Base-by-base conservation (phyloP, 176 grass and related monocot genomes). In the Musa acuminata region DNA sequence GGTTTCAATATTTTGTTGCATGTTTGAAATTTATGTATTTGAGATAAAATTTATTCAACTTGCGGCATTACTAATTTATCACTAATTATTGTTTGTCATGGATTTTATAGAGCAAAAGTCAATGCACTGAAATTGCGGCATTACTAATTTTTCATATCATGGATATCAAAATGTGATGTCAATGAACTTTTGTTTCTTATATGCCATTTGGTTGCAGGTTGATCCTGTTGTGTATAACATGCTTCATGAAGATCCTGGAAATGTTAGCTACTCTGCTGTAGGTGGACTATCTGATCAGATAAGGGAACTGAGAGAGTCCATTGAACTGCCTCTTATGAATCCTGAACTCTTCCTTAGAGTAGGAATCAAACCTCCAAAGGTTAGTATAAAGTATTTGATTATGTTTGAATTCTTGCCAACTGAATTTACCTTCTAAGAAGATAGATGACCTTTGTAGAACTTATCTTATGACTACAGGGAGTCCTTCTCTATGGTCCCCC, bases 181-280 rank as follows among this genome's bases (percentile, higher is more conserved):
- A 62, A 19, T 17, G 14, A 62, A 14, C 65, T 11, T 73, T 25
- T 55, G 23, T 55, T 2, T 13, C 16, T 73, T 27, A 11, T 8
- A 23, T 72, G 14, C 26, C 23, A 29, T 35, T 50, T 43, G 52
- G 75, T 60, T 81, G 64, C 80, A 98, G 95, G 95, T 98, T 55
- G 90, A 93, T 65, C 90, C 95, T 58, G 90, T 93, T 62, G 95
- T 98, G 17, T 93, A 98, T 74, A 98, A 98, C 77, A 98, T 98
- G 95, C 83, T 93, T 19, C 95, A 98, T 50, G 95, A 98, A 87
- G 90, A 98, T 78, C 95, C 95, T n/a, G 95, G 95, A 35, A 98
- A 98, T 67, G 76, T 98, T 57, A 98, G 95, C 82, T 98, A 98
- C 78, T 93, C 95, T 8, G 95, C 95, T 89, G 95, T 98, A 8